phyloP scores from a whole-genome alignment of 345 rosid species.

The Boechera divaricarpa region DNA sequence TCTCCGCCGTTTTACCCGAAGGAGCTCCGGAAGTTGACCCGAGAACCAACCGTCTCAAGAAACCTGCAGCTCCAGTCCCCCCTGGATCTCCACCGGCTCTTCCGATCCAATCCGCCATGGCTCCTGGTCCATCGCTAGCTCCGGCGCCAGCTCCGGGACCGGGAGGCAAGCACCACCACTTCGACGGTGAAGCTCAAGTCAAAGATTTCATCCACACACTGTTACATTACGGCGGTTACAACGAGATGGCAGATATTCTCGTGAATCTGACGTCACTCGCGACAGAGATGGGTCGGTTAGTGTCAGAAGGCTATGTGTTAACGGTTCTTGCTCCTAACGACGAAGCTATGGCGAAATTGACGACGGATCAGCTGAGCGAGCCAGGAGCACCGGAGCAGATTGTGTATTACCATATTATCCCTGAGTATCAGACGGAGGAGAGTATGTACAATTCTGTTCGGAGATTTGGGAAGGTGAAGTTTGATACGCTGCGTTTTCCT shows the following conservation, averaged over 20 bases:
- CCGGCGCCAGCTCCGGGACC: conserved; percentile 92
- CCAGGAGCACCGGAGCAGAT: conserved; percentile 89
- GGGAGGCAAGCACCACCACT: conserved; percentile 68
- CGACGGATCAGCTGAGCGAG: conserved; percentile 76
- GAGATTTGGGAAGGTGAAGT: conserved; percentile 68
- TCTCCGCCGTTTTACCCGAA: conserved; percentile 68
- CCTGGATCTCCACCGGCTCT: conserved; percentile 61
- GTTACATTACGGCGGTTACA: conserved; percentile 76
- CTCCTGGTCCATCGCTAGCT: conserved; percentile 76
- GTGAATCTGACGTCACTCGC: conserved; percentile 78
- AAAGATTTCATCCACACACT: conserved; percentile 72
- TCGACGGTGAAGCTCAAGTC: conserved; percentile 74
- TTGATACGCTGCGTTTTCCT: conserved; percentile 71
- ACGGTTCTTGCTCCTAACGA: conserved; percentile 82
- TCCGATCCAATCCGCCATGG: conserved; percentile 71
- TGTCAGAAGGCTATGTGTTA: conserved; percentile 74
- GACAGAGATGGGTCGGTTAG: conserved; percentile 74
- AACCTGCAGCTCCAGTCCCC: conserved; percentile 45
- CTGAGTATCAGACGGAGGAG: conserved; percentile 87
- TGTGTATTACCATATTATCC: conserved; percentile 69
- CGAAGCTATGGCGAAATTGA: conserved; percentile 78
- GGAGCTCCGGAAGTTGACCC: conserved; percentile 82
- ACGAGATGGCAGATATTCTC: conserved; percentile 76
- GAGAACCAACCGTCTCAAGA: conserved; percentile 67
- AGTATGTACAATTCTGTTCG: conserved; percentile 81